Percentiles rank a stretch among this genome's conserved stretches.
These are phyloP conservation scores for Hypericum androsaemum DNA, from an alignment of 345 rosid species.

Conservation along the genomic window DNA sequence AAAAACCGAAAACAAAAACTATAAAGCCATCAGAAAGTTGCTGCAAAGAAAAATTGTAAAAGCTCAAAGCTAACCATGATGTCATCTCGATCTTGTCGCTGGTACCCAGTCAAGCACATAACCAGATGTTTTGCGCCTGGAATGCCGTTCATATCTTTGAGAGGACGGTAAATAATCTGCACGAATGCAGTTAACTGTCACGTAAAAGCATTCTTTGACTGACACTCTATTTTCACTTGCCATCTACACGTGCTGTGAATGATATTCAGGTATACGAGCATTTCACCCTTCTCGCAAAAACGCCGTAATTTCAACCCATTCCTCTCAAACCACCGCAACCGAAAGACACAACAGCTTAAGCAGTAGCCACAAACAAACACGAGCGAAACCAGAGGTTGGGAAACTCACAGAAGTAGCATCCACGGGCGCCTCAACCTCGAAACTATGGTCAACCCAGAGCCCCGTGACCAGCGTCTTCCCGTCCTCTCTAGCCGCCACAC, in stretches of 20 bases:
- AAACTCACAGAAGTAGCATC: conserved; percentile 60
- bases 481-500: conserved; percentile 60
- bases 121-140: conserved; percentile 51
- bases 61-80: conserved; percentile 48
- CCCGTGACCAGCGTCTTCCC: conserved; percentile 64
- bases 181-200: not conserved
- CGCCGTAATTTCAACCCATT: too few relatives aligned
- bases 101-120: conserved; percentile 87
- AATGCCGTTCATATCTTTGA: conserved; percentile 70
- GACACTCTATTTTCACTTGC: too few relatives aligned
- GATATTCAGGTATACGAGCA: too few relatives aligned
- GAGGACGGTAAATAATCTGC: conserved; percentile 79
- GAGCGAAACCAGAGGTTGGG: not conserved
- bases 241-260: too few relatives aligned
- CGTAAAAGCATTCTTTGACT: too few relatives aligned
- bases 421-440: conserved; percentile 55
- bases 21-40: not conserved
- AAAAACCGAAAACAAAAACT: not conserved
- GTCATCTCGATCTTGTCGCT: conserved; percentile 83
- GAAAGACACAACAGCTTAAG: not conserved
- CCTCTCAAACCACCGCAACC: too few relatives aligned
- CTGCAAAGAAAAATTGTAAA: not conserved
- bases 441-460: conserved; percentile 82
- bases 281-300: too few relatives aligned
- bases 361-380: not conserved